phyloP scores from a whole-genome alignment of 495 filamentous ascomycete genomes.

The Cetradonia linearis region DNA sequence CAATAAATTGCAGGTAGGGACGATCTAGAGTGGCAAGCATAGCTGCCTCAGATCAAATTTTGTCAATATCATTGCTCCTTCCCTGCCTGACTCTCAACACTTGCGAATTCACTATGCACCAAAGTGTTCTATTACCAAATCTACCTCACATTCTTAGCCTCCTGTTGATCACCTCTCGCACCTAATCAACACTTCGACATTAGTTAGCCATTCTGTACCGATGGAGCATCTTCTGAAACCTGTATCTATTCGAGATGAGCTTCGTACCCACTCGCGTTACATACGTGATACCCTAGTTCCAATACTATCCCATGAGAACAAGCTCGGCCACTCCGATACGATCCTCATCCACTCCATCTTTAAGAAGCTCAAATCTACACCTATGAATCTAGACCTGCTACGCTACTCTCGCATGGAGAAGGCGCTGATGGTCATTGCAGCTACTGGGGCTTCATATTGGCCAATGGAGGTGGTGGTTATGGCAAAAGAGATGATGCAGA shows the following conservation, averaged over 20 bases:
- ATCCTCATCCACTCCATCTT: constrained; percentile 12
- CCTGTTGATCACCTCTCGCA: background rate
- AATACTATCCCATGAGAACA: constrained; percentile 3
- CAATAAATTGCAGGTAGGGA: background rate
- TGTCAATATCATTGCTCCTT: constrained; percentile 2
- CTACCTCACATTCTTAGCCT: background rate
- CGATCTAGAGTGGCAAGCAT: background rate
- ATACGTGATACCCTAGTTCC: constrained; percentile 22
- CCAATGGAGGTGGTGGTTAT: constrained; percentile 16
- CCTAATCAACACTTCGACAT: background rate
- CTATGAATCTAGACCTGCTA: constrained; percentile 20
- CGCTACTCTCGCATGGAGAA: constrained; percentile 22
- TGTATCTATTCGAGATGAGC: constrained; percentile 1
- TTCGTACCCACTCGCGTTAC: constrained; percentile 17
- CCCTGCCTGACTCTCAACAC: background rate
- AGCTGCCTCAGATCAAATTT: background rate
- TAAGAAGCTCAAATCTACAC: constrained; percentile 7
- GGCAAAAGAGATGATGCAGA: constrained; percentile 17
- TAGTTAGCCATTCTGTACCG: background rate
- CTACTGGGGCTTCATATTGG: constrained; percentile 9
- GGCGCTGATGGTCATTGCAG: constrained; percentile 18
- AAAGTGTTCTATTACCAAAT: background rate
- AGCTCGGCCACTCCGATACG: background rate
- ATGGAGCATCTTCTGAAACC: background rate
- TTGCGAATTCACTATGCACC: background rate